Evolutionary conservation across 2,329 filamentous ascomycete species (phyloP), one percentile per base, ranked within the genome.

Genomic region (Penicillium palitans): DNA sequence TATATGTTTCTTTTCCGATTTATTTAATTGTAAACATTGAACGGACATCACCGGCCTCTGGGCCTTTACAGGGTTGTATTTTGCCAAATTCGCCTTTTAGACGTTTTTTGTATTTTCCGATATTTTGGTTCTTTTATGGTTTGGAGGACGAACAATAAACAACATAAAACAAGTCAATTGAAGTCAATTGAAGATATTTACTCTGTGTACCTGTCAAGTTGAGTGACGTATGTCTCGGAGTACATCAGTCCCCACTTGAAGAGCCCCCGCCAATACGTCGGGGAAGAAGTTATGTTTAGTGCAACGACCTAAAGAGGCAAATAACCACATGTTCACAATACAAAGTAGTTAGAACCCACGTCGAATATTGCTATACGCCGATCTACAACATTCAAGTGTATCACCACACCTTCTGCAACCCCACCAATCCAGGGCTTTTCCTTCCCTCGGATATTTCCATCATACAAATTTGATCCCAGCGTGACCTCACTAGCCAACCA

Each of bases 161-260:
- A 21, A 47, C n/a, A 33, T 6, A 33, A 33, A 24, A 41, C 6
- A 17, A 21, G 19, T 21, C 19, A 21, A 21, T 21, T 2, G 2
- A 47, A 24, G n/a, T n/a, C n/a, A 40, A 19, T 19, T 40, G 37
- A 6, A 6, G n/a, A 40, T 19, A 19, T 40, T 40, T 40, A 47
- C 13, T 45, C 17, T 19, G 5, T 35, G 46, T 48, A 25, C 46
- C 46, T 48, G 33, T 10, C 24, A 10, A 51, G 46, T 33, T 42
- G 39, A 41, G 65, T 67, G 65, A 67, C 65, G 65, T 67, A 66
- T 57, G 19, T 42, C 37, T 63, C 66, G 66, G 66, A 66, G 66
- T 61, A 67, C 65, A 58, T 60, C 56, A 63, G 66, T 68, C 65
- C 66, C 66, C 65, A 66, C 64, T 61, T 55, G 58, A 51, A 49